These are phyloP conservation scores for Euphorbia peplus DNA, from an alignment of 345 rosid genomes.

Conservation along the genomic window DNA sequence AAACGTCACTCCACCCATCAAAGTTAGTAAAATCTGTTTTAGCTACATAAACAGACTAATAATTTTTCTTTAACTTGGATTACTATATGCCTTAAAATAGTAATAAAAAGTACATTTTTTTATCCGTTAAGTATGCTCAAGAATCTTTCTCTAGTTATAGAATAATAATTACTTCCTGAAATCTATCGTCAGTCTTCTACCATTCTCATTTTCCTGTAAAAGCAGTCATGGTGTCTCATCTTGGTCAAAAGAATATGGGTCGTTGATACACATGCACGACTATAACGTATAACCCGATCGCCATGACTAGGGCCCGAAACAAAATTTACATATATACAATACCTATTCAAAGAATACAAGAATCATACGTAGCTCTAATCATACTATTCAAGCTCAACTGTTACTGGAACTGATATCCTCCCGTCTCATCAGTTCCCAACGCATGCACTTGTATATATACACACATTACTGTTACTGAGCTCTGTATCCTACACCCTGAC, in stretches of 20 bases:
- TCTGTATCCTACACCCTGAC: conserved; percentile 4
- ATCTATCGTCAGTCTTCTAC: neutral
- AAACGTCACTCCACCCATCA: neutral
- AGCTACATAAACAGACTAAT: neutral
- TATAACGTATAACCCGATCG: neutral
- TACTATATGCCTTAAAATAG: neutral
- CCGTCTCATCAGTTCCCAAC: conserved; percentile 2
- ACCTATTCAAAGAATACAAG: conserved; percentile 10
- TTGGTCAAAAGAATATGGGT: neutral
- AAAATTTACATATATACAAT: conserved; percentile 24
- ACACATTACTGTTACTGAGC: conserved; percentile 15
- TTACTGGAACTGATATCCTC: neutral
- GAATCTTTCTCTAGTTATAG: neutral
- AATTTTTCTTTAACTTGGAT: neutral
- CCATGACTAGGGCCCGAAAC: neutral
- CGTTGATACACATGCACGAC: neutral
- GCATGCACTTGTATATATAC: conserved; percentile 7
- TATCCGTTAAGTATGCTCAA: neutral
- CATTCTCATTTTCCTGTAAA: neutral
- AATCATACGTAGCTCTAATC: conserved; percentile 13
- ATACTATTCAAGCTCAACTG: neutral
- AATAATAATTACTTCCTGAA: neutral
- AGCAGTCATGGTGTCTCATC: neutral
- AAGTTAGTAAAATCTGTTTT: neutral
- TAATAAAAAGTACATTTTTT: neutral